Conservation (phyloP, 129 eudicot species). For the Flaveria brownii region DNA sequence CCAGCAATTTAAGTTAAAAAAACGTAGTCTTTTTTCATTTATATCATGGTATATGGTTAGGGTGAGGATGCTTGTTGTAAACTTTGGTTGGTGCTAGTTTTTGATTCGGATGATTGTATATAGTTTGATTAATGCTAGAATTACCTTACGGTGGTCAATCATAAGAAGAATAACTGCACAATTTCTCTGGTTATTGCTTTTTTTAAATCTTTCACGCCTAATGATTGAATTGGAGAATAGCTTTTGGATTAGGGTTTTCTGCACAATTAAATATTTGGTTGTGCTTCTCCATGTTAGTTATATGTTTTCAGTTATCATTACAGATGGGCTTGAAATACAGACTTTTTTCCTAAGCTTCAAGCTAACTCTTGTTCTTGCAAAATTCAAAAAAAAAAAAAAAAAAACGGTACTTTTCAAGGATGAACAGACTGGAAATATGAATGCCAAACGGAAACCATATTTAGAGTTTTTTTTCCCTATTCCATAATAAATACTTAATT, state of each 20-base stretch:
- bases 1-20: neutral
- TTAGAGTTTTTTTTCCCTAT: neutral
- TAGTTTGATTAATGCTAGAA: neutral
- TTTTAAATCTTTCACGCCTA: neutral
- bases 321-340: neutral
- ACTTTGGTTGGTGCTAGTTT: constrained; percentile 7
- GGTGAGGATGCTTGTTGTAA: constrained; percentile 13
- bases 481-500: neutral
- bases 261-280: neutral
- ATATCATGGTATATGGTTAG: constrained; percentile 1
- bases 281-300: neutral
- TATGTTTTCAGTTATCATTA: neutral
- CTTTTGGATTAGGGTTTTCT: constrained; percentile 5
- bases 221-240: constrained; percentile 9
- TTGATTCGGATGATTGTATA: neutral
- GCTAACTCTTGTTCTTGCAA: neutral
- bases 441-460: neutral
- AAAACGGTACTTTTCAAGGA: neutral
- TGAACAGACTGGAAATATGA: constrained; percentile 4
- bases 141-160: neutral
- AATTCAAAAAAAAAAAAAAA: neutral
- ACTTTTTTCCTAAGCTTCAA: neutral
- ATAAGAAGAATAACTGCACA: constrained; percentile 3
- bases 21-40: neutral
- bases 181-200: neutral